phyloP scores from a whole-genome alignment of 768 basidiomycete genomes.

The Rhizopogon vinicolor region DNA sequence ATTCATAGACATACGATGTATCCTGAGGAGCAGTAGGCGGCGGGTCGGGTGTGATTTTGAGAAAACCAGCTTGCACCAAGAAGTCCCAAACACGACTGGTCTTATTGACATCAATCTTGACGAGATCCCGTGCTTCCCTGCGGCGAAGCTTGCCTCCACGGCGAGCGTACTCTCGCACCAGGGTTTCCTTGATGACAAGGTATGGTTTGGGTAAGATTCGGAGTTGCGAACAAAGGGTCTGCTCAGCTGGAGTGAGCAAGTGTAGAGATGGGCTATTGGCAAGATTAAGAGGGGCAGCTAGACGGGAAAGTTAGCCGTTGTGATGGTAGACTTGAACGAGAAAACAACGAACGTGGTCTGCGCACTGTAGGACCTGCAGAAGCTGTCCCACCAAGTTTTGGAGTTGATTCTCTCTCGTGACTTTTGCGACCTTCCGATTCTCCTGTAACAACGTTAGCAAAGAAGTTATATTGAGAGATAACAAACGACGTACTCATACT shows the following conservation, averaged over 20 bases:
- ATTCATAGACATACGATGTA: slow-evolving; percentile 26
- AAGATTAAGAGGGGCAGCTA: slow-evolving; percentile 75
- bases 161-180: slow-evolving; percentile 89
- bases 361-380: slow-evolving; percentile 36
- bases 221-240: slow-evolving; percentile 80
- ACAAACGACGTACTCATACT: slow-evolving; percentile 48
- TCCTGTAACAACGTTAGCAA: slow-evolving; percentile 23
- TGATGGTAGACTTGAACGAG: neutral
- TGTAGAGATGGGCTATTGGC: slow-evolving; percentile 88
- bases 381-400: slow-evolving; percentile 37
- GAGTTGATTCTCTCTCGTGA: slow-evolving; percentile 58
- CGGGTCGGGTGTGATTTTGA: slow-evolving; percentile 62
- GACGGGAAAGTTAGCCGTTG: neutral
- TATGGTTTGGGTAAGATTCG: slow-evolving; percentile 95
- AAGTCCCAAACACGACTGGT: slow-evolving; percentile 93
- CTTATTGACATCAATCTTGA: slow-evolving; percentile 93
- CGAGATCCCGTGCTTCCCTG: slow-evolving; percentile 83
- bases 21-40: slow-evolving; percentile 30
- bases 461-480: neutral
- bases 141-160: slow-evolving; percentile 84
- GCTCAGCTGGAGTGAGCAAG: slow-evolving; percentile 84
- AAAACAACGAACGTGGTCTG: slow-evolving; percentile 33
- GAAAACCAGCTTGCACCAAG: slow-evolving; percentile 78
- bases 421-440: slow-evolving; percentile 53
- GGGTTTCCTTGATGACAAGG: slow-evolving; percentile 91